These are phyloP conservation scores for Diaporthe australafricana DNA, from an alignment of 2,329 filamentous ascomycete genomes.

Conservation along the genomic window DNA sequence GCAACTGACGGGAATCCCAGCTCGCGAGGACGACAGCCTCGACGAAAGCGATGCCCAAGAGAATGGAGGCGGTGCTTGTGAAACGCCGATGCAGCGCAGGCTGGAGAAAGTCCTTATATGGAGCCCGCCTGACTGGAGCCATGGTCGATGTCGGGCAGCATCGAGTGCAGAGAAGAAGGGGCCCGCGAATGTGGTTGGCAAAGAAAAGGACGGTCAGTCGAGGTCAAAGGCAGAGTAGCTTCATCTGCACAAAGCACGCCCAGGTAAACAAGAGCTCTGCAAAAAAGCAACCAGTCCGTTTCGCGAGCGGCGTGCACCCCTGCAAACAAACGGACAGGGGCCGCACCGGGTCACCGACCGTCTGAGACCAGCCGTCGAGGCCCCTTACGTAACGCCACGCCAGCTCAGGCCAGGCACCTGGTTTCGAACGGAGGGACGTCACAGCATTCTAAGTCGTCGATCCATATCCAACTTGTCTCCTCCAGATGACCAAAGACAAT, in stretches of 20 bases:
- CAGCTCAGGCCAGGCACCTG: conserved; percentile 22
- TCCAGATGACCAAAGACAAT: conserved; percentile 20
- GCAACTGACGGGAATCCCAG: conserved; percentile 74
- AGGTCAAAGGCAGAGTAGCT: conserved; percentile 11
- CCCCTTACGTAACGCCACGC: conserved; percentile 24
- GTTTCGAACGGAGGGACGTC: conserved; percentile 33
- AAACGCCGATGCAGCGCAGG: conserved; percentile 90
- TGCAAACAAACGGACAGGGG: not conserved
- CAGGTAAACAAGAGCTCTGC: conserved; percentile 36
- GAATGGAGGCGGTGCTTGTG: conserved; percentile 77
- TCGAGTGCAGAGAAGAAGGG: conserved; percentile 46
- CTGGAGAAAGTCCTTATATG: conserved; percentile 91
- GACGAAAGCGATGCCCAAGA: conserved; percentile 78
- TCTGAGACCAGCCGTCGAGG: not conserved
- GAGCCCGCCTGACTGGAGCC: conserved; percentile 67
- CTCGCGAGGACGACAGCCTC: conserved; percentile 77
- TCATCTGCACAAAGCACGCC: not conserved
- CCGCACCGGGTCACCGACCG: not conserved
- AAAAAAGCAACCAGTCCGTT: conserved; percentile 28
- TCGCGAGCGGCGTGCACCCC: conserved; percentile 16
- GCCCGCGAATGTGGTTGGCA: not conserved
- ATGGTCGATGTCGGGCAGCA: conserved; percentile 60
- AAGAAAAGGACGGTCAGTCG: conserved; percentile 1
- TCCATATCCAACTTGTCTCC: not conserved
- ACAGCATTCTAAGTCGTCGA: conserved; percentile 15